phyloP scores from a whole-genome alignment of 768 basidiomycete genomes.

The Agaricus subrufescens region DNA sequence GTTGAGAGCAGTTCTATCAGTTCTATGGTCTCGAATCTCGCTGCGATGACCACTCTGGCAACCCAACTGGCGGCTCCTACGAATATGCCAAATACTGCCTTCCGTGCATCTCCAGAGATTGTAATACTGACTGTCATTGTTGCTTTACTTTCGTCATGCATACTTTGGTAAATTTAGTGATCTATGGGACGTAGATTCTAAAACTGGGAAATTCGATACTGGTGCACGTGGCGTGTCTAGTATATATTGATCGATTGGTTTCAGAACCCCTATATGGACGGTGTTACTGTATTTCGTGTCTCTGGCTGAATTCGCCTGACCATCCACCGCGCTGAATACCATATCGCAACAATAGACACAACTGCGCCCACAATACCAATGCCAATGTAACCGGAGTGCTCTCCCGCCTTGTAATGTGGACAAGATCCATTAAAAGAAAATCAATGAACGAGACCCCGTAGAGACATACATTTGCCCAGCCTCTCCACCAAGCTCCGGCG shows the following conservation, averaged over 20 bases:
- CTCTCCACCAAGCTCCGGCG: conserved; percentile 16
- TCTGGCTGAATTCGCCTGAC: background rate
- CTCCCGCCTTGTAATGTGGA: conserved; percentile 10
- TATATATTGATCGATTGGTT: too few relatives aligned
- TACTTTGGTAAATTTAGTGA: background rate
- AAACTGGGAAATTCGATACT: too few relatives aligned
- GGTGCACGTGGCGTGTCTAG: too few relatives aligned
- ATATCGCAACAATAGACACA: conserved; percentile 9
- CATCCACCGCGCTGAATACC: conserved; percentile 10
- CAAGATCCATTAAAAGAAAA: background rate
- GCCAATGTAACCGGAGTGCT: conserved; percentile 15
- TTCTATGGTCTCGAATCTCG: background rate
- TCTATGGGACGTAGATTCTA: too few relatives aligned
- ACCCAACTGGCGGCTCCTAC: background rate
- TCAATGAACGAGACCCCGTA: background rate
- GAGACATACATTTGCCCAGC: conserved; percentile 13
- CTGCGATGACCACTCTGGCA: background rate
- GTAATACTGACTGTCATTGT: background rate
- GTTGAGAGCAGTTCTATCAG: background rate
- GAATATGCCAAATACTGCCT: background rate
- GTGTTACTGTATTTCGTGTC: too few relatives aligned
- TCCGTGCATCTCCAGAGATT: background rate
- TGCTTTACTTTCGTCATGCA: background rate
- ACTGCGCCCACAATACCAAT: conserved; percentile 15
- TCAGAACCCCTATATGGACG: too few relatives aligned